Evolutionary conservation across 1,284 basidiomycete genomes (phyloP).

Genomic region (Athelia psychrophila): DNA sequence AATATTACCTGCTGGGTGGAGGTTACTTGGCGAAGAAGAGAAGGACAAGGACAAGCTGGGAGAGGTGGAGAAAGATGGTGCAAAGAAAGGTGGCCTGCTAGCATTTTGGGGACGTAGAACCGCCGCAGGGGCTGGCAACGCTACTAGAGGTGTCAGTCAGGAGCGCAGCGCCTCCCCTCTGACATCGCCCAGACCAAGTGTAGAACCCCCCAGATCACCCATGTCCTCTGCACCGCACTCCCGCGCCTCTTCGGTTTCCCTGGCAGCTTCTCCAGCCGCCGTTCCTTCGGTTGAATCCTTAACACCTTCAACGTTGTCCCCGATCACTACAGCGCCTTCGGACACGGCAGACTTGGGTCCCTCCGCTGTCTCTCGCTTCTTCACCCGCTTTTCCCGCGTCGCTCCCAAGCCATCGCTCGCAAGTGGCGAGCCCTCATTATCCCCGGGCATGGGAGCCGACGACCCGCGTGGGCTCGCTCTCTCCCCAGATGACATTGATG

Average conservation of each 20-base stretch:
- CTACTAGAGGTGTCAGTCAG: slow-evolving; percentile 11
- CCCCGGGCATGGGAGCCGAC: too few species aligned
- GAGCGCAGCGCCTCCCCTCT: slow-evolving; percentile 21
- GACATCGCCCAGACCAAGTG: slow-evolving; percentile 25
- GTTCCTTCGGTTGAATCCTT: slow-evolving; percentile 13
- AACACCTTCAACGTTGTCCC: slow-evolving; percentile 16
- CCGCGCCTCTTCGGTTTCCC: slow-evolving; percentile 12
- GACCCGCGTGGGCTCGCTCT: slow-evolving; percentile 54
- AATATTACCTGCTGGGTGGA: slow-evolving; percentile 59
- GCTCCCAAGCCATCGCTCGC: slow-evolving; percentile 30
- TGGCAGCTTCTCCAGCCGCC: slow-evolving; percentile 14
- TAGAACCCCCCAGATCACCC: slow-evolving; percentile 24
- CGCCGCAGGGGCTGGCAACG: slow-evolving; percentile 15
- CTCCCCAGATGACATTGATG: slow-evolving; percentile 71
- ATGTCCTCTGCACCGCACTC: not conserved
- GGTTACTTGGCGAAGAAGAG: slow-evolving; percentile 42
- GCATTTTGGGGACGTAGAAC: slow-evolving; percentile 63
- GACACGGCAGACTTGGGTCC: slow-evolving; percentile 22
- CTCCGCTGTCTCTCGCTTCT: slow-evolving; percentile 70
- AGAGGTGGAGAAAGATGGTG: slow-evolving; percentile 43
- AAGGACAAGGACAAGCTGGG: slow-evolving; percentile 20
- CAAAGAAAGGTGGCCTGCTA: slow-evolving; percentile 50
- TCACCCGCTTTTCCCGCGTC: slow-evolving; percentile 61
- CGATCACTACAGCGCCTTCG: slow-evolving; percentile 7
- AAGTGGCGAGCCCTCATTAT: slow-evolving; percentile 8